A percentile compares a stretch with the other conserved stretches of the same genome.
Conservation (phyloP, 106 monocot species). For the Alisma plantagoaquatica region DNA sequence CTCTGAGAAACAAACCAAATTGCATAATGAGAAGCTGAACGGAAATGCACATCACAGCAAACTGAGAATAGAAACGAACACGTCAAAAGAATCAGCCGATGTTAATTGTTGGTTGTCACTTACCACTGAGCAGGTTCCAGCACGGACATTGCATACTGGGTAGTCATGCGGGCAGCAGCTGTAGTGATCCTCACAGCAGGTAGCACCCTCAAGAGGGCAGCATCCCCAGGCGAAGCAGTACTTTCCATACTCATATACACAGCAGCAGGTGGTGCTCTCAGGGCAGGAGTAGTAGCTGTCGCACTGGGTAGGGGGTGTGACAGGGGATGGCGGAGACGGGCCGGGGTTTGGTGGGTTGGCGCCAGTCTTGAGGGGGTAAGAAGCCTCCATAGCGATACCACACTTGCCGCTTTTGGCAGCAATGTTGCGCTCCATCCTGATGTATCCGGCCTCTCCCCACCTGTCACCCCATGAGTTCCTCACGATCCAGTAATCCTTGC, state of each 20-base stretch:
- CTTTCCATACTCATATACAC: constrained; percentile 31
- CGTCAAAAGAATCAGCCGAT: not conserved
- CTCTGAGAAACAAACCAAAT: constrained; percentile 27
- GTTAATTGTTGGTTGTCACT: not conserved
- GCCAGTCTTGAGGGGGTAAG: not conserved
- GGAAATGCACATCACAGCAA: not conserved
- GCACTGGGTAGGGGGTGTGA: constrained; percentile 29
- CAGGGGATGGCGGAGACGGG: constrained; percentile 50
- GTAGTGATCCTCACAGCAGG: constrained; percentile 65
- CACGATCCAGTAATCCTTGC: not conserved
- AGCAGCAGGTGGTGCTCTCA: constrained; percentile 71
- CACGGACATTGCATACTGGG: constrained; percentile 52
- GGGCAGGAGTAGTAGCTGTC: constrained; percentile 53
- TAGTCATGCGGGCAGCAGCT: constrained; percentile 88
- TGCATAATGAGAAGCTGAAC: not conserved
- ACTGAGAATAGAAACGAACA: not conserved
- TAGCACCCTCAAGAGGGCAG: constrained; percentile 59
- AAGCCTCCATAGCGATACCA: too few relatives aligned
- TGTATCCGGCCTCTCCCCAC: too few relatives aligned
- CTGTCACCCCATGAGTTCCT: too few relatives aligned
- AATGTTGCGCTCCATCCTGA: too few relatives aligned
- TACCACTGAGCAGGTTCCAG: constrained; percentile 47
- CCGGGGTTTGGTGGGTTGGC: not conserved
- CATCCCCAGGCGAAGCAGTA: constrained; percentile 79
- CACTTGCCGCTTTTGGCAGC: too few relatives aligned